Conservation (phyloP, 768 basidiomycete genomes). For the Goffeauzyma gilvescens region DNA sequence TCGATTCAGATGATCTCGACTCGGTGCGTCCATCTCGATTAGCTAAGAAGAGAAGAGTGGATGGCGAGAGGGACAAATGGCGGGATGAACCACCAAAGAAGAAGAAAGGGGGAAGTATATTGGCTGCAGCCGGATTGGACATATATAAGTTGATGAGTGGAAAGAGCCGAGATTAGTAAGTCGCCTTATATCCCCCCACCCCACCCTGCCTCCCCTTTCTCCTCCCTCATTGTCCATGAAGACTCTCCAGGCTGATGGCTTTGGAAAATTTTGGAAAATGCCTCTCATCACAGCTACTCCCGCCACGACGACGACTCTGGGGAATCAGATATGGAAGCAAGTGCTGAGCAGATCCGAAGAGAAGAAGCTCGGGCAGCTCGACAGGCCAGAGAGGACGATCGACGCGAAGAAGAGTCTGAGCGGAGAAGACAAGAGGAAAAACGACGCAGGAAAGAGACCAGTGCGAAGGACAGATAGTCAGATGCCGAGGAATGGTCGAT, state of each 20-base stretch:
- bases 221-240: neutral
- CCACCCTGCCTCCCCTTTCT: neutral
- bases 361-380: slow-evolving; percentile 10
- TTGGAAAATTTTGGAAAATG: no score
- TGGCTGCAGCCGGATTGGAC: slow-evolving; percentile 9
- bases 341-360: slow-evolving; percentile 5
- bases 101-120: slow-evolving; percentile 7
- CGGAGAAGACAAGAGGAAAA: slow-evolving; percentile 2
- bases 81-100: neutral
- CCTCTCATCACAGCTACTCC: slow-evolving; percentile 1
- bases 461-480: no score
- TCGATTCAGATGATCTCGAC: slow-evolving; percentile 9
- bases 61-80: neutral
- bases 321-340: slow-evolving; percentile 10
- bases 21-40: neutral
- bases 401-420: slow-evolving; percentile 3
- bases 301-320: neutral
- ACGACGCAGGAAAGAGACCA: slow-evolving; percentile 1
- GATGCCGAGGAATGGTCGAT: no score
- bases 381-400: slow-evolving; percentile 8
- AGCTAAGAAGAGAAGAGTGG: neutral
- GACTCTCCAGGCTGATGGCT: no score
- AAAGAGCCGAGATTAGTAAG: slow-evolving; percentile 7
- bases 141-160: slow-evolving; percentile 6
- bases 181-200: neutral